Evolutionary conservation across 441 rosid species (phyloP).

Genomic region (Metrosideros polymorpha): DNA sequence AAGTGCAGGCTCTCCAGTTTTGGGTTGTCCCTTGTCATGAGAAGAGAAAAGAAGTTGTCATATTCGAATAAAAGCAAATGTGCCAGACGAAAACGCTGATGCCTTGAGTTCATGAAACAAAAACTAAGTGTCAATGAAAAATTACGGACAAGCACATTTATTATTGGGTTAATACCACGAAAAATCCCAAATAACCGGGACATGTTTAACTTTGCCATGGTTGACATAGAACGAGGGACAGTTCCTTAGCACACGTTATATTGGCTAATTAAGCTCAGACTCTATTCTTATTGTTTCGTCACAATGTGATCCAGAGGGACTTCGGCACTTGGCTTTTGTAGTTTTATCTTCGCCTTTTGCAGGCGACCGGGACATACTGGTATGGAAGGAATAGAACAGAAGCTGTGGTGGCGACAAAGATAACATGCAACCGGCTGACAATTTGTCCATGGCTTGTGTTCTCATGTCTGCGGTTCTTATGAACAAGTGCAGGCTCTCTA

Average conservation of each 20-base stretch:
- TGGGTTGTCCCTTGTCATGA: not conserved
- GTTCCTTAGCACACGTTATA: not conserved
- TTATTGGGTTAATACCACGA: no score
- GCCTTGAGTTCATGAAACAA: no score
- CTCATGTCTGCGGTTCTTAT: no score
- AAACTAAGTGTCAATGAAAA: no score
- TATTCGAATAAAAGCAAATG: no score
- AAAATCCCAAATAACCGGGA: slow-evolving; percentile 6
- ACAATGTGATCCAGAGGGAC: not conserved
- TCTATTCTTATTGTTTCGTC: no score
- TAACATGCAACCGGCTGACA: not conserved
- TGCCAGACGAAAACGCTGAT: no score
- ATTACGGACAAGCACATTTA: no score
- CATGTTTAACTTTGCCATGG: slow-evolving; percentile 3
- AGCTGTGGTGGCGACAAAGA: not conserved
- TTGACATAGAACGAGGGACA: no score
- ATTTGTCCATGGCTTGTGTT: not conserved
- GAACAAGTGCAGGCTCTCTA: no score
- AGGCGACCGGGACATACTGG: not conserved
- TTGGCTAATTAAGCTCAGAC: not conserved
- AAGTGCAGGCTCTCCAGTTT: not conserved
- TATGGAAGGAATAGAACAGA: not conserved
- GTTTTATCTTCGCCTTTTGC: no score
- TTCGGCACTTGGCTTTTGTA: not conserved
- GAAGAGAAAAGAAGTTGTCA: no score